Conservation (phyloP, 768 basidiomycete species). For the Dentipellis fragilis region DNA sequence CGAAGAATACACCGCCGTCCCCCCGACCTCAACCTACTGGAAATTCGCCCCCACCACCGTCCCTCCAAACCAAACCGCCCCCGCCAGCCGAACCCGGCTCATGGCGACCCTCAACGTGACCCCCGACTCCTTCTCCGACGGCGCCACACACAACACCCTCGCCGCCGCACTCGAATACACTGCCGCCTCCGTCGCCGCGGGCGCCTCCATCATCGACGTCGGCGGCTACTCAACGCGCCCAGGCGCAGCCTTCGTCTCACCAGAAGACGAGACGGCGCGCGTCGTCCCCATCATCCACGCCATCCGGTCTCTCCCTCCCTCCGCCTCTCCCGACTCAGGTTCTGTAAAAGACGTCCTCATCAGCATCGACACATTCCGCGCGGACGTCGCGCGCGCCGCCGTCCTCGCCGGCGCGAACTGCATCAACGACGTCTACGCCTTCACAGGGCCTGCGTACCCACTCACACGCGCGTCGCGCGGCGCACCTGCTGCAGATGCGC, state of each 20-base stretch:
- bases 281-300: constrained; percentile 63
- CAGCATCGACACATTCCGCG: constrained; percentile 86
- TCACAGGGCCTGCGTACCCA: constrained; percentile 50
- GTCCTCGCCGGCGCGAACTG: constrained; percentile 79
- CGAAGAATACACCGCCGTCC: constrained; percentile 10
- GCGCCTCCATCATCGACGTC: constrained; percentile 78
- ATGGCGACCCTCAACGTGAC: constrained; percentile 94
- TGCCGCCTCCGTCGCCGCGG: constrained; percentile 34
- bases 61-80: constrained; percentile 10
- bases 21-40: constrained; percentile 41
- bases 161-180: constrained; percentile 46
- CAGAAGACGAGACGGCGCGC: constrained; percentile 60
- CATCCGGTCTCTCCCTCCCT: constrained; percentile 31
- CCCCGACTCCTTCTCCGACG: constrained; percentile 95
- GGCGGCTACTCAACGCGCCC: constrained; percentile 94
- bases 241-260: constrained; percentile 52
- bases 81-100: constrained; percentile 41
- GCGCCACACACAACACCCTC: constrained; percentile 45
- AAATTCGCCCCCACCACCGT: constrained; percentile 23
- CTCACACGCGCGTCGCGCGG: constrained; percentile 22
- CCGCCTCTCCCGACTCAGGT: background rate
- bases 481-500: constrained; percentile 52
- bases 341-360: constrained; percentile 35
- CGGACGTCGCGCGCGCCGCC: constrained; percentile 64
- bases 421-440: constrained; percentile 88